Percentiles rank a stretch among this genome's conserved stretches.
Evolutionary conservation across 2,329 filamentous ascomycete genomes (phyloP).

Genomic region (Malbranchea zuffiana): DNA sequence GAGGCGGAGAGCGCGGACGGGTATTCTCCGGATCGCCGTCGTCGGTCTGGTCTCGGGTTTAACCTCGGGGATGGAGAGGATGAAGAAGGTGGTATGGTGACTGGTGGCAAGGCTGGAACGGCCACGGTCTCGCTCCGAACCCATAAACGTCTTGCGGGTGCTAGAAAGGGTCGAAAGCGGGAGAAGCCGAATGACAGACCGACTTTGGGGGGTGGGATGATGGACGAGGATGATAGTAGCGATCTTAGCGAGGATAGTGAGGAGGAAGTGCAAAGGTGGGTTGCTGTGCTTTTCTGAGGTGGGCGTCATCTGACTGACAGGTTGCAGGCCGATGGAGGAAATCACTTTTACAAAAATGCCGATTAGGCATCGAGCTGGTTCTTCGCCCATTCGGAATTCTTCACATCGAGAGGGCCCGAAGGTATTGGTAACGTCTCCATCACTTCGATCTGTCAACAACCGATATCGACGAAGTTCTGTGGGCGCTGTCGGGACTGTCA

Average conservation of each 20-base stretch:
- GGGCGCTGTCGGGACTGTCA: constrained; percentile 44
- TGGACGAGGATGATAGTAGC: constrained; percentile 55
- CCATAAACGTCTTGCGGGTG: constrained; percentile 19
- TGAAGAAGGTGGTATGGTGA: constrained; percentile 54
- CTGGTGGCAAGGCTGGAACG: constrained; percentile 41
- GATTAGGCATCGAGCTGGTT: constrained; percentile 71
- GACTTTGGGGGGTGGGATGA: constrained; percentile 28
- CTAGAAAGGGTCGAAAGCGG: constrained; percentile 11
- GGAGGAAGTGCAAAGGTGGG: constrained; percentile 43
- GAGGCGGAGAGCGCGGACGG: constrained; percentile 22
- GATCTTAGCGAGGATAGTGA: constrained; percentile 57
- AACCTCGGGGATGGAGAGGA: constrained; percentile 42
- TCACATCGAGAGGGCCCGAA: constrained; percentile 37
- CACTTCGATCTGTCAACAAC: constrained; percentile 37
- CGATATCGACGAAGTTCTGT: constrained; percentile 46
- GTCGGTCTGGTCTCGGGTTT: constrained; percentile 15
- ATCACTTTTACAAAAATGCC: constrained; percentile 98
- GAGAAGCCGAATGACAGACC: constrained; percentile 20
- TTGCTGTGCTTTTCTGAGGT: not conserved
- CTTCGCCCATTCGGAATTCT: constrained; percentile 62
- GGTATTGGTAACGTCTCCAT: constrained; percentile 47
- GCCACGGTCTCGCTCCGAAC: constrained; percentile 45
- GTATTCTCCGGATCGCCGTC: constrained; percentile 19
- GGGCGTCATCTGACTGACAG: not conserved
- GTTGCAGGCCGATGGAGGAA: constrained; percentile 61